A percentile compares a stretch with the other conserved stretches of the same genome.
These are phyloP conservation scores for Penicillium macrosclerotiorum DNA, from an alignment of 495 filamentous ascomycete genomes.

Conservation along the genomic window DNA sequence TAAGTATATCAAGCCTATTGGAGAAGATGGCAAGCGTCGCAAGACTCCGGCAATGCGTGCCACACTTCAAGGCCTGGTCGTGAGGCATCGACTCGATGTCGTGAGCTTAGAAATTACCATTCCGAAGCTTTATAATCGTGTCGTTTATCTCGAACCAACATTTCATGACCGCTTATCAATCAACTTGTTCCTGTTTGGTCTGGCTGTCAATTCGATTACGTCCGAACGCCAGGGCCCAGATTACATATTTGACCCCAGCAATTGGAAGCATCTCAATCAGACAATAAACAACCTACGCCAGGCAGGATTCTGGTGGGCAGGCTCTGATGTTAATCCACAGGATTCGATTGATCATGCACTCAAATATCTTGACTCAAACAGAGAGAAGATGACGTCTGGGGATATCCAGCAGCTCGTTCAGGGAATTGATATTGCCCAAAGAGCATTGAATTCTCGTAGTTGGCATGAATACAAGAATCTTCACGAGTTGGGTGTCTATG, in stretches of 20 bases:
- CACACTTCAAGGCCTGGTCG: conserved; percentile 72
- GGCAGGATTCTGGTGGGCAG: conserved; percentile 88
- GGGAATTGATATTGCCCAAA: conserved; percentile 61
- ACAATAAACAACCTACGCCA: conserved; percentile 78
- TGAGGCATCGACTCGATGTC: conserved; percentile 73
- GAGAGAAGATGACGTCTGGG: conserved; percentile 48
- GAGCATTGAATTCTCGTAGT: conserved; percentile 53
- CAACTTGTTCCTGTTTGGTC: conserved; percentile 78
- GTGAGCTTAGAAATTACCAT: conserved; percentile 61
- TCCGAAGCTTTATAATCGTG: conserved; percentile 67
- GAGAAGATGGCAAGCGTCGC: conserved; percentile 48
- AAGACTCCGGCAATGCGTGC: conserved; percentile 63
- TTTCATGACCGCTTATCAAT: conserved; percentile 80
- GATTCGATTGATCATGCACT: conserved; percentile 61
- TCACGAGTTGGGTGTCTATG: conserved; percentile 75
- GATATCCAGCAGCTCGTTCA: conserved; percentile 61
- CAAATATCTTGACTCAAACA: conserved; percentile 58
- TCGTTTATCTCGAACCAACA: conserved; percentile 74
- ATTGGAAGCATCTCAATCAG: conserved; percentile 58
- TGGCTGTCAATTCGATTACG: conserved; percentile 86
- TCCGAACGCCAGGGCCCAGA: conserved; percentile 79
- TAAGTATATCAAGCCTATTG: conserved; percentile 69
- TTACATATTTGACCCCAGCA: conserved; percentile 82
- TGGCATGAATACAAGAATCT: conserved; percentile 65
- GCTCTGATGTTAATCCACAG: conserved; percentile 64